Evolutionary conservation across 2,329 filamentous ascomycete genomes (phyloP).

Genomic region (Fusarium gaditjirri): DNA sequence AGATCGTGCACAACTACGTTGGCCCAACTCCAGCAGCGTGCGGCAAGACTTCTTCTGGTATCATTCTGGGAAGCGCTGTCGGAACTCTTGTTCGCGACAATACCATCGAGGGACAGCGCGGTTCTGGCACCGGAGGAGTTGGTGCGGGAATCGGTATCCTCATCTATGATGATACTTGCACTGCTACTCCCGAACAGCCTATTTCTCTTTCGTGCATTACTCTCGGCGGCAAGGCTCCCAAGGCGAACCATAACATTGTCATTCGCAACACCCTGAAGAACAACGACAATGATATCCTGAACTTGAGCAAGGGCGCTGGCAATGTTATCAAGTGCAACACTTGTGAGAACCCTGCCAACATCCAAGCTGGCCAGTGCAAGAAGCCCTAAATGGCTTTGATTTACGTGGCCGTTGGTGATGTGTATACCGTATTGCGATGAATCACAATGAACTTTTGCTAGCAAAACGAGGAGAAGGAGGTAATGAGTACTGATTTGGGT

Average conservation of each 20-base stretch:
- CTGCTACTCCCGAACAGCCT: not conserved
- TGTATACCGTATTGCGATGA: too few relatives aligned
- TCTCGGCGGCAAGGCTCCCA: constrained; percentile 8
- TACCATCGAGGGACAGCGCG: constrained; percentile 40
- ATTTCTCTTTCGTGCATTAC: constrained; percentile 26
- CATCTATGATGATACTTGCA: constrained; percentile 42
- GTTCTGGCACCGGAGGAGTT: constrained; percentile 11
- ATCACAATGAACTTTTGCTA: not conserved
- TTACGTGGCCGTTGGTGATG: not conserved
- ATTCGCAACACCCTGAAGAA: constrained; percentile 44
- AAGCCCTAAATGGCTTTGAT: not conserved
- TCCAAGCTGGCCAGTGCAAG: constrained; percentile 21
- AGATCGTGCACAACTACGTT: constrained; percentile 47
- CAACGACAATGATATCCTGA: constrained; percentile 44
- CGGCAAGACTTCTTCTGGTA: constrained; percentile 30
- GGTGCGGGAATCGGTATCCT: constrained; percentile 40
- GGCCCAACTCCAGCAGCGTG: constrained; percentile 26
- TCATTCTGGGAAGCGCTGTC: constrained; percentile 45
- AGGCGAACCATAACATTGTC: constrained; percentile 44
- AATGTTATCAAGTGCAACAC: constrained; percentile 45
- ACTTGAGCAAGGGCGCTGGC: constrained; percentile 20
- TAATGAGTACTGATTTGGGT: rapidly evolving
- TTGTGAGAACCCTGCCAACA: constrained; percentile 16
- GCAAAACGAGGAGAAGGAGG: not conserved
- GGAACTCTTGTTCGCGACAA: constrained; percentile 46